Base-by-base conservation (phyloP, 2,329 filamentous ascomycete genomes). In the Alternaria sp. region DNA sequence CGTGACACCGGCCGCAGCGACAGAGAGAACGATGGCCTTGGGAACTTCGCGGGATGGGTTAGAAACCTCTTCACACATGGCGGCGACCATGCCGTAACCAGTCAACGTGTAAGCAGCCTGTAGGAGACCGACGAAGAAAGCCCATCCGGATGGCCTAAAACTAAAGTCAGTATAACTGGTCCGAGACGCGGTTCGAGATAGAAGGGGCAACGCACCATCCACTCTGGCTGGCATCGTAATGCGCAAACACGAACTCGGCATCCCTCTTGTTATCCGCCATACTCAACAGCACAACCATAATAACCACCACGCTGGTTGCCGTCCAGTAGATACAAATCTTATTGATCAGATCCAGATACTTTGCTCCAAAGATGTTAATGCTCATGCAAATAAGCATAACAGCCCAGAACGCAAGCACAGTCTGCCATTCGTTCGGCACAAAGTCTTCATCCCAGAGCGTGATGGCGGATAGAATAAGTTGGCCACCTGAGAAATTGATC, bases 261-360 rank as follows among this genome's bases (percentile, higher is more conserved):
- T 82, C 85, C 32, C 88, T 81, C 62, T 82, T 84, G 38, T 81
- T 76, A 59, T 88, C 84, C 9, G 87, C 84, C 87, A 89, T 90
- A 22, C 78, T 81, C 49, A 90, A 77, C n/a, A 90, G 71, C 0
- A 85, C 86, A 38, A 91, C 83, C 66, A 93, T 78, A 44, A 93
- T 92, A 45, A 92, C 89, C 52, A 92, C 62, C 4, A 91, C 88
- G 43, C 86, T 88, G 0, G 84, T 83, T 0, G 81, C 85, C 0
- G 90, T 92, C 90, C 90, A 92, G 74, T 87, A 90, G 55, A 92
- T 91, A 74, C 90, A 92, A 48, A 91, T 77, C 69, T 90, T 91
- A 74, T 92, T 92, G 73, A 92, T 89, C 54, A 90, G 67, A 71
- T 91, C 89, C 50, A 92, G 78, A 65, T 86, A 86, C 54, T 83